Evolutionary conservation across 2,329 filamentous ascomycete genomes (phyloP).

Genomic region (Reticulascus tulasneorum): DNA sequence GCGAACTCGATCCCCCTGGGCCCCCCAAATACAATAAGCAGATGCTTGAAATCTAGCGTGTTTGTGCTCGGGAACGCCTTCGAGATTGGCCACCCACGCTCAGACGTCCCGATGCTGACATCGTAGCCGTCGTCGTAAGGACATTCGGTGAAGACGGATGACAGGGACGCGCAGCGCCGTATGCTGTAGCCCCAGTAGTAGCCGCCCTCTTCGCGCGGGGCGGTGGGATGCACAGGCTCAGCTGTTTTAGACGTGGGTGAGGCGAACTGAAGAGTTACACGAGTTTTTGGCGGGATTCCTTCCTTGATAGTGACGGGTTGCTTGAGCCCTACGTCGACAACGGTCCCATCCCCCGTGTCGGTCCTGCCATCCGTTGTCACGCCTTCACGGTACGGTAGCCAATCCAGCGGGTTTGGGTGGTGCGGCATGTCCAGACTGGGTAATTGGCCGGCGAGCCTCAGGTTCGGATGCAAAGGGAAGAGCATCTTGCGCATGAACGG

Average conservation of each 20-base stretch:
- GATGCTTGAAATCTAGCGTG: slow-evolving; percentile 57
- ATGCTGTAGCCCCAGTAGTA: slow-evolving; percentile 86
- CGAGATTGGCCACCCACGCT: slow-evolving; percentile 59
- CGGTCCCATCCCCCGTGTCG: slow-evolving; percentile 42
- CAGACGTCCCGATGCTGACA: slow-evolving; percentile 77
- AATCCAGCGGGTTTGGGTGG: slow-evolving; percentile 72
- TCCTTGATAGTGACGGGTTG: slow-evolving; percentile 53
- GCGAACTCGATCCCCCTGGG: slow-evolving; percentile 76
- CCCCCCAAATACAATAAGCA: slow-evolving; percentile 77
- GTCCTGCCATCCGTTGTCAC: slow-evolving; percentile 52
- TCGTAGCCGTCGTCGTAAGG: slow-evolving; percentile 76
- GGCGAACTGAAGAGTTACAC: slow-evolving; percentile 68
- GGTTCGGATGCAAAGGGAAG: slow-evolving; percentile 75
- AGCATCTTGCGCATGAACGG: slow-evolving; percentile 73
- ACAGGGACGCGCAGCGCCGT: slow-evolving; percentile 62
- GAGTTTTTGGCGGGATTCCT: slow-evolving; percentile 63
- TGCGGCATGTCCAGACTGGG: slow-evolving; percentile 82
- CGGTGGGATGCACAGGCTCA: slow-evolving; percentile 62
- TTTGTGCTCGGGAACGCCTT: slow-evolving; percentile 40
- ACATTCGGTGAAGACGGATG: slow-evolving; percentile 72
- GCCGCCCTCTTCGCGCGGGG: slow-evolving; percentile 69
- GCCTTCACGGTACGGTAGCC: slow-evolving; percentile 76
- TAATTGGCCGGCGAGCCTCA: slow-evolving; percentile 67
- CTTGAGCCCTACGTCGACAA: slow-evolving; percentile 55
- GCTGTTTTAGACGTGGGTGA: slow-evolving; percentile 43